Percentiles rank a stretch among this genome's conserved stretches.
phyloP scores from a whole-genome alignment of 257 asterid species.

The Nicotiana noctiflora region DNA sequence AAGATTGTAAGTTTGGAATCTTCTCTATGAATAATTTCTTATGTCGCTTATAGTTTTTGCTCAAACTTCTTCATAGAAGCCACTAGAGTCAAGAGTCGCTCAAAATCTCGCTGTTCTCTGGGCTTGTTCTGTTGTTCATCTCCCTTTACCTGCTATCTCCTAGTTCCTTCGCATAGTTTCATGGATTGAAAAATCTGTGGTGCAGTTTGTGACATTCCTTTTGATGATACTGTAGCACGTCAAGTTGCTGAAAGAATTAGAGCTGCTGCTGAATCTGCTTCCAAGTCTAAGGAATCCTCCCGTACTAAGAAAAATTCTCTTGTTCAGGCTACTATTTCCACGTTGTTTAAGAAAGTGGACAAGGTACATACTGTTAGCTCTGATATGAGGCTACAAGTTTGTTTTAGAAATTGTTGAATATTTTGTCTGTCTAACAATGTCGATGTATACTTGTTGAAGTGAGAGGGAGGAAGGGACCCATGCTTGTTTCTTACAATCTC shows the following conservation, averaged over 20 bases:
- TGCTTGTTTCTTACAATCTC: neutral
- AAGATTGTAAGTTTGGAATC: conserved; percentile 17
- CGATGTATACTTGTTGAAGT: neutral
- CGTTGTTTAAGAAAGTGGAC: conserved; percentile 76
- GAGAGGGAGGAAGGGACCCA: neutral
- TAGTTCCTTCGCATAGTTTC: conserved; percentile 35
- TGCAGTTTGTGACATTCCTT: conserved; percentile 30
- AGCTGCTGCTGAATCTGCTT: conserved; percentile 25
- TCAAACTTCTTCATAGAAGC: neutral
- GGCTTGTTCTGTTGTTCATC: conserved; percentile 9
- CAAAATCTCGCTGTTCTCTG: neutral
- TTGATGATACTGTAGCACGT: conserved; percentile 30
- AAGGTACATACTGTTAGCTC: conserved; percentile 38
- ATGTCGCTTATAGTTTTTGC: neutral
- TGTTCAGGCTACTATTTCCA: conserved; percentile 68
- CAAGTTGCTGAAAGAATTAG: conserved; percentile 29
- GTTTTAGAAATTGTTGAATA: neutral
- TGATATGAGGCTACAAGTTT: conserved; percentile 9
- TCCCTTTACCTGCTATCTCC: conserved; percentile 14
- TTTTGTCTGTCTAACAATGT: neutral
- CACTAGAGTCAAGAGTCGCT: neutral
- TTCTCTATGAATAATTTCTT: conserved; percentile 21
- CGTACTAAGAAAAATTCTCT: conserved; percentile 36
- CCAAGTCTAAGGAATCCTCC: conserved; percentile 32
- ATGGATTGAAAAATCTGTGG: conserved; percentile 34